phyloP scores from a whole-genome alignment of 176 grass and related monocot species.

The Alopecurus myosuroides region DNA sequence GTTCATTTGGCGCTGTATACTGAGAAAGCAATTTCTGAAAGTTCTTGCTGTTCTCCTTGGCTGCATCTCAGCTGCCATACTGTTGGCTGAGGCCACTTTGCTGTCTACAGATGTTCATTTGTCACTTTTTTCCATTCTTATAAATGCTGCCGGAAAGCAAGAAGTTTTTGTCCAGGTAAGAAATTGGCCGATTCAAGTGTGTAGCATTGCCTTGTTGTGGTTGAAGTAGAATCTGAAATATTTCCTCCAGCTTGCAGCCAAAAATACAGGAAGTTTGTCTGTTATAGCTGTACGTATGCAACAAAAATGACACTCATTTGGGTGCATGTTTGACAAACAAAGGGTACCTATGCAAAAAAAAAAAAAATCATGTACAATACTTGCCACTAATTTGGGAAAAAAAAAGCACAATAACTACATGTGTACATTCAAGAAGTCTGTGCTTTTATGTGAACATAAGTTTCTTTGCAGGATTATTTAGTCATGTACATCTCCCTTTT shows the following conservation, averaged over 20 bases:
- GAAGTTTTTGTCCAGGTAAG: constrained; percentile 96
- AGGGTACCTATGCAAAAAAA: not conserved
- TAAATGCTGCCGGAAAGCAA: constrained; percentile 84
- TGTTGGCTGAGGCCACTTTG: constrained; percentile 95
- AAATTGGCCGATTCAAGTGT: not conserved
- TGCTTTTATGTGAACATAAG: not conserved
- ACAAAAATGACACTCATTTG: not conserved
- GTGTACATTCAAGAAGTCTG: not conserved
- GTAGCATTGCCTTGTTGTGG: not conserved
- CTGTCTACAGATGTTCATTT: constrained; percentile 89
- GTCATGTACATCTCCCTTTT: not conserved
- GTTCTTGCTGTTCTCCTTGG: constrained; percentile 67
- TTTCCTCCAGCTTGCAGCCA: not conserved
- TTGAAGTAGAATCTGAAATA: not conserved
- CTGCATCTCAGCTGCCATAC: constrained; percentile 89
- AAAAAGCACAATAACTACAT: not conserved
- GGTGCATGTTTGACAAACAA: not conserved
- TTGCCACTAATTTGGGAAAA: not conserved
- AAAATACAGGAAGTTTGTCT: not conserved
- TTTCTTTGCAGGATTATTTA: not conserved
- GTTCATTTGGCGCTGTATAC: constrained; percentile 86
- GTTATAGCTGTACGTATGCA: not conserved
- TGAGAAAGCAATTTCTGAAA: constrained; percentile 87
- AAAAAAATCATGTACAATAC: not conserved
- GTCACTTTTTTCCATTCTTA: constrained; percentile 92